Evolutionary conservation across 441 rosid species (phyloP), one percentile per base, ranked within the genome.

Genomic region (Biscutella laevigata): DNA sequence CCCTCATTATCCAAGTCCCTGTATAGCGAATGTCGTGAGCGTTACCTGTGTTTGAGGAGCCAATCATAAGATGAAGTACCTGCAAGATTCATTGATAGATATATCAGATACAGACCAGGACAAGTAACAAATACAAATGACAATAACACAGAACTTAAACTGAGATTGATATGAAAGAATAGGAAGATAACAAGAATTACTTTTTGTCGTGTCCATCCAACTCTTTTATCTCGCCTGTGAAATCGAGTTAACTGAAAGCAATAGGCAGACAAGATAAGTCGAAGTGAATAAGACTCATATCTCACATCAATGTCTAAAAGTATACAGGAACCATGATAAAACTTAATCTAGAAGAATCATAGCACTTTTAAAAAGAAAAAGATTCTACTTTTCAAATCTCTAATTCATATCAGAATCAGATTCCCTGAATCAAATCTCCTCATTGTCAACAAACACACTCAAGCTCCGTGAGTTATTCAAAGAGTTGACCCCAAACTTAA

Each of bases 141-240:
- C n/a, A n/a, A n/a, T n/a, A n/a, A 19, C 26, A 20, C 0, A 32
- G 29, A 60, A 2, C n/a, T 34, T 24, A 26, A 27, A 46, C 3
- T 35, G 12, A 21, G 32, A 34, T 12, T 21, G 3, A 50, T 21
- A 21, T n/a, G 22, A 6, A 53, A 10, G n/a, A n/a, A n/a, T n/a
- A 13, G n/a, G 4, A 13, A 34, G 28, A 27, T 4, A 0, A 53
- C 6, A 39, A 46, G 57, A 50, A 58, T 67, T 67, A 78, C 88
- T 59, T 78, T 79, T 62, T 82, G 84, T 52, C 85, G 79, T 0
- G 84, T 82, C 88, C 84, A 82, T 42, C 82, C 81, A 56, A 38
- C 65, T 57, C 59, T 75, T 49, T 47, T 72, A 70, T 75, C 67
- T 62, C 74, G 74, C 58, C 75, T 27, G 61, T 75, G 81, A 64